Percentiles rank a stretch among this genome's conserved stretches.
These are phyloP conservation scores for Colletotrichum australisinense DNA, from an alignment of 2,329 filamentous ascomycete species.

Conservation along the genomic window DNA sequence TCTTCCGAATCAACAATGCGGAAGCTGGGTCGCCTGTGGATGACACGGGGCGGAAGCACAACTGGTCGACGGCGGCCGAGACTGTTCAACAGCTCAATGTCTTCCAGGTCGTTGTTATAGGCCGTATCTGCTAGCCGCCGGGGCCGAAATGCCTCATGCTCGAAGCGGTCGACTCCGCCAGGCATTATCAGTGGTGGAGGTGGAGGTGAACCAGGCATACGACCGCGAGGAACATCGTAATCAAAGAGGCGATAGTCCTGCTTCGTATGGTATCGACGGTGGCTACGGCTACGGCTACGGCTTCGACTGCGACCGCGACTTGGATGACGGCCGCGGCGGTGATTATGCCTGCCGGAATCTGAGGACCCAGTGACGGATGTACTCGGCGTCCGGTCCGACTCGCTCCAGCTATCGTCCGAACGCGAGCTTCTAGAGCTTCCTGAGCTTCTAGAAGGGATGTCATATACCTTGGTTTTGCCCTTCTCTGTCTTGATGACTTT, in stretches of 20 bases:
- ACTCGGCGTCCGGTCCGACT: slow-evolving; percentile 31
- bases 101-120: background rate
- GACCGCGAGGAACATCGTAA: background rate
- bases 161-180: background rate
- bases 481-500: slow-evolving; percentile 22
- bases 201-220: background rate
- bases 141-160: background rate
- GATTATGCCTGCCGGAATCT: slow-evolving; percentile 19
- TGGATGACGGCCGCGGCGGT: background rate
- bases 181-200: background rate
- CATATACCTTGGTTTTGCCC: slow-evolving; percentile 23
- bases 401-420: slow-evolving; percentile 14
- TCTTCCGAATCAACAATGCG: slow-evolving; percentile 22
- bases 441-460: slow-evolving; percentile 31
- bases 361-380: slow-evolving; percentile 37
- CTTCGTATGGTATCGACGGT: slow-evolving; percentile 30
- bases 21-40: slow-evolving; percentile 19
- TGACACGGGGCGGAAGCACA: slow-evolving; percentile 9
- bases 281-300: slow-evolving; percentile 31
- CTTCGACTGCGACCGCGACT: slow-evolving; percentile 14
- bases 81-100: background rate
- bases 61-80: slow-evolving; percentile 12
- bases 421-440: slow-evolving; percentile 30
- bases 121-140: slow-evolving; percentile 1
- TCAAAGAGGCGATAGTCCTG: slow-evolving; percentile 19